These are phyloP conservation scores for Polytolypa hystricis DNA, from an alignment of 2,329 filamentous ascomycete genomes.

Conservation along the genomic window DNA sequence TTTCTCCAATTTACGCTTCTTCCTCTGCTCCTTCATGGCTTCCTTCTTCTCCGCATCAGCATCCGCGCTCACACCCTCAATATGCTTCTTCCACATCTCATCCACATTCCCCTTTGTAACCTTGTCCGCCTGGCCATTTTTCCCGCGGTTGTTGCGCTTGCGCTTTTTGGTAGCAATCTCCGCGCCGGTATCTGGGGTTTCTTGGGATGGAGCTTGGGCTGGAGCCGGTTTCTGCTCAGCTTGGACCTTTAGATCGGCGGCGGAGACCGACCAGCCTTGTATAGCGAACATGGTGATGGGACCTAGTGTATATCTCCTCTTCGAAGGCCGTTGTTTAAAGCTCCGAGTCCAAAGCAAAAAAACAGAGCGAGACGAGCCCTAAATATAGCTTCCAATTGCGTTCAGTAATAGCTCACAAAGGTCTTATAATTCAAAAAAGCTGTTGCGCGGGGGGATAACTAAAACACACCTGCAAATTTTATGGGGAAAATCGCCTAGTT, in stretches of 20 bases:
- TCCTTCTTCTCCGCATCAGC: slow-evolving; percentile 15
- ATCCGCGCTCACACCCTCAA: slow-evolving; percentile 43
- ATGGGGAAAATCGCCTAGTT: no score
- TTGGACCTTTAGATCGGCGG: slow-evolving; percentile 61
- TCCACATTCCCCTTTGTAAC: slow-evolving; percentile 62
- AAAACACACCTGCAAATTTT: no score
- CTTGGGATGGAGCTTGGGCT: slow-evolving; percentile 49
- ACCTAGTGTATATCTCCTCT: no score
- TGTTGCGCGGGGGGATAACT: no score
- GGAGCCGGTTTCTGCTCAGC: slow-evolving; percentile 47
- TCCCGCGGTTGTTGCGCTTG: slow-evolving; percentile 42
- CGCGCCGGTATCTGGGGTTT: slow-evolving; percentile 16
- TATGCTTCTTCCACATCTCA: slow-evolving; percentile 66
- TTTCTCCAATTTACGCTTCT: slow-evolving; percentile 21
- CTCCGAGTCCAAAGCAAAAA: no score
- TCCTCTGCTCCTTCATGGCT: slow-evolving; percentile 17
- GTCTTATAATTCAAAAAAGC: no score
- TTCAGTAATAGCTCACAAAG: no score
- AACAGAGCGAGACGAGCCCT: no score
- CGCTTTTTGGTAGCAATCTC: slow-evolving; percentile 24
- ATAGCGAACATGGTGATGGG: slow-evolving; percentile 70
- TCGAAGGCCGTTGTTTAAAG: no score
- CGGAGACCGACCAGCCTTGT: slow-evolving; percentile 78
- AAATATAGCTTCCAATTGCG: no score
- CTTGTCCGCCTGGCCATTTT: slow-evolving; percentile 17